A percentile compares a stretch with the other conserved stretches of the same genome.
phyloP scores from a whole-genome alignment of 192 early-diverging fungal genomes.

The Thamnidium elegans region DNA sequence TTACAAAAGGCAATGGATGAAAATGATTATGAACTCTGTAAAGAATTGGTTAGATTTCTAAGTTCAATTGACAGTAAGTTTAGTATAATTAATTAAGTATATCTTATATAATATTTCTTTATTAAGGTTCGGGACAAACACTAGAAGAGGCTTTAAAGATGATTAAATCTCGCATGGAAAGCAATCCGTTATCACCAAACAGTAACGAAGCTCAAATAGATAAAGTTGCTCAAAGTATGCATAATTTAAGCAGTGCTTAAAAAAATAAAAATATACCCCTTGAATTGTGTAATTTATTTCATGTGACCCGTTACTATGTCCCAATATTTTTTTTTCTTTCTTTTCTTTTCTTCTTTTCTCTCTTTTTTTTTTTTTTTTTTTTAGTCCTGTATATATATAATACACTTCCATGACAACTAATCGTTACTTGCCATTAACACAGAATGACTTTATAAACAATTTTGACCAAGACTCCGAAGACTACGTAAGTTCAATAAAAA shows the following conservation, averaged over 20 bases:
- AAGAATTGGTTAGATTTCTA: slow-evolving; percentile 75
- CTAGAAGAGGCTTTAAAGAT: slow-evolving; percentile 41
- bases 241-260: background rate
- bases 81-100: background rate
- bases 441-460: too few species aligned
- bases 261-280: background rate
- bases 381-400: slow-evolving; percentile 1
- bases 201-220: slow-evolving; percentile 14
- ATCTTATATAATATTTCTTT: background rate
- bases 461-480: too few species aligned
- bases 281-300: background rate
- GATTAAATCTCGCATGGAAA: slow-evolving; percentile 19
- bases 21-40: slow-evolving; percentile 78
- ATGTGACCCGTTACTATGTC: background rate
- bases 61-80: slow-evolving; percentile 72
- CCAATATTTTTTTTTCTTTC: background rate
- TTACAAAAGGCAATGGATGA: slow-evolving; percentile 70
- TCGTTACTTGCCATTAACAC: too few species aligned
- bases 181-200: background rate
- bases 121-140: slow-evolving; percentile 43
- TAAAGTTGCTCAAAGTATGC: slow-evolving; percentile 18
- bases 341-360: background rate
- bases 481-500: too few species aligned
- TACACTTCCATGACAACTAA: too few species aligned
- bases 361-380: slow-evolving; percentile 6